These are phyloP conservation scores for Phytophthora kernoviae DNA, from an alignment of 352 stramenopile genomes.

Conservation along the genomic window DNA sequence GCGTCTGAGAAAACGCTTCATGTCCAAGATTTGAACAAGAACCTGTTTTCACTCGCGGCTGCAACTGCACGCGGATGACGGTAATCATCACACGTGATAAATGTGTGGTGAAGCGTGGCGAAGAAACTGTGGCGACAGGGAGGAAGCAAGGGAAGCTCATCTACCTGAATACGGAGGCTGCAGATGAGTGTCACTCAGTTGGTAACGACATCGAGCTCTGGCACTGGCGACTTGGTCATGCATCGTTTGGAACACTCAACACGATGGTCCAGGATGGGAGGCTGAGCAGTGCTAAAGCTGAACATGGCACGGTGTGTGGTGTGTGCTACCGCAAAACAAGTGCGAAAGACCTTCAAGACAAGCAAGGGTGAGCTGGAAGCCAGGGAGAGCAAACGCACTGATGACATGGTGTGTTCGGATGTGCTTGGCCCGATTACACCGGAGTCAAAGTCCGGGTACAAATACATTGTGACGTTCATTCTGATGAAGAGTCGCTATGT, in stretches of 20 bases:
- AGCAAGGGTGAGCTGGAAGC: not conserved
- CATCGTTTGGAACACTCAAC: too few relatives aligned
- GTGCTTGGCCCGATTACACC: not conserved
- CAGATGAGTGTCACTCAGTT: not conserved
- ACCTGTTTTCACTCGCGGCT: too few relatives aligned
- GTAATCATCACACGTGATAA: too few relatives aligned
- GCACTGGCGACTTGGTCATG: too few relatives aligned
- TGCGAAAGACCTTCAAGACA: not conserved
- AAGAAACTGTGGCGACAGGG: not conserved
- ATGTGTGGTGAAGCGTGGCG: too few relatives aligned
- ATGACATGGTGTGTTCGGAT: not conserved
- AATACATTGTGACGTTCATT: not conserved
- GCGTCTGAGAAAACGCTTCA: too few relatives aligned
- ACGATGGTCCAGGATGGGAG: too few relatives aligned
- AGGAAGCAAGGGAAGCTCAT: not conserved
- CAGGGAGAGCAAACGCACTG: not conserved
- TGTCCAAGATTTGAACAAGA: too few relatives aligned
- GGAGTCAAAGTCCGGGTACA: not conserved
- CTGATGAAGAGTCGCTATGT: not conserved
- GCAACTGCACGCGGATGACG: too few relatives aligned
- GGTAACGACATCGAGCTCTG: too few relatives aligned
- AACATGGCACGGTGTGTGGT: too few relatives aligned
- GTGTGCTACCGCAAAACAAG: not conserved
- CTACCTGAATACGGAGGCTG: not conserved
- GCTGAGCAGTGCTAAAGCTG: too few relatives aligned